These are phyloP conservation scores for Vitis cinerea DNA, from an alignment of 164 flowering plant genomes.

Conservation along the genomic window DNA sequence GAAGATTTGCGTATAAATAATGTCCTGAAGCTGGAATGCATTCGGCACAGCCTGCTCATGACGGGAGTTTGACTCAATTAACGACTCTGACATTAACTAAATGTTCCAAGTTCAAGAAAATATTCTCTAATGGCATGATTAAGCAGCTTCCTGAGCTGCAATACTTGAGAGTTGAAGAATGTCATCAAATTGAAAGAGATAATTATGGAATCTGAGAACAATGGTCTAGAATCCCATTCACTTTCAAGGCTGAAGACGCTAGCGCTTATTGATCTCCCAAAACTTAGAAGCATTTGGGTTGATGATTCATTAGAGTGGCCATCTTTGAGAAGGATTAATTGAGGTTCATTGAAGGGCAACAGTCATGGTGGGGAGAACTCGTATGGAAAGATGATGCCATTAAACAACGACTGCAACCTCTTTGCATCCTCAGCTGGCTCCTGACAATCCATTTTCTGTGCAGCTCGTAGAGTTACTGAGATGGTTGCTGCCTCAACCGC, in stretches of 20 bases:
- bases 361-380: conserved; percentile 16
- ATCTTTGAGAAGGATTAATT: conserved; percentile 6
- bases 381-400: neutral
- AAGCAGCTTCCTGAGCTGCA: conserved; percentile 2
- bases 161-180: conserved; percentile 10
- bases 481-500: no score
- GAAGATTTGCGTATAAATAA: no score
- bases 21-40: neutral
- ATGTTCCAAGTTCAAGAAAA: conserved; percentile 7
- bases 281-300: neutral
- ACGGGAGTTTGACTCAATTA: conserved; percentile 2
- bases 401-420: no score
- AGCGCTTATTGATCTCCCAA: conserved; percentile 4
- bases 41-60: conserved; percentile 9
- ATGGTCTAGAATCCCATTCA: neutral
- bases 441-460: no score
- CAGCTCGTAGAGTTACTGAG: no score
- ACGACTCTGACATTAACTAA: neutral
- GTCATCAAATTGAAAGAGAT: conserved; percentile 7
- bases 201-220: neutral
- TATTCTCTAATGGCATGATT: conserved; percentile 4
- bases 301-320: conserved; percentile 10
- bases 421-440: no score
- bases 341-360: neutral
- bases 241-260: conserved; percentile 12